A percentile compares a stretch with the other conserved stretches of the same genome.
These are phyloP conservation scores for Hypsizygus marmoreus DNA, from an alignment of 768 basidiomycete species.

Conservation along the genomic window DNA sequence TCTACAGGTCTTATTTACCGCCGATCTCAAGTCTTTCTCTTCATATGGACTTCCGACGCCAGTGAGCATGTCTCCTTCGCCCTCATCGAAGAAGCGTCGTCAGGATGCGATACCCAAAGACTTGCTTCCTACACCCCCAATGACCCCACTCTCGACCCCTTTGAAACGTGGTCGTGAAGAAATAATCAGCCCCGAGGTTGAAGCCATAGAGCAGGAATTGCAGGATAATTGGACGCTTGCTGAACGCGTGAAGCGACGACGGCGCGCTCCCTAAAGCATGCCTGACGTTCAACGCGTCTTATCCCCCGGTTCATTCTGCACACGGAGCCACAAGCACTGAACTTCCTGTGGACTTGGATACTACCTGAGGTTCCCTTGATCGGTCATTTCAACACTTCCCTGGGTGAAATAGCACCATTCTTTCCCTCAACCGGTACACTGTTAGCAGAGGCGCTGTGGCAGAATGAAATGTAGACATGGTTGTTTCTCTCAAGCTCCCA, in stretches of 20 bases:
- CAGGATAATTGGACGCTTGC: conserved; percentile 28
- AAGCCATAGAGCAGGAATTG: background rate
- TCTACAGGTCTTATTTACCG: conserved; percentile 68
- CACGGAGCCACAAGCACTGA: too few species aligned
- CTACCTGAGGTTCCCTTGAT: too few species aligned
- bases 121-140: conserved; percentile 23
- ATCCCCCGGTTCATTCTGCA: background rate
- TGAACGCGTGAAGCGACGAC: conserved; percentile 46
- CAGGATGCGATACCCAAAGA: conserved; percentile 5
- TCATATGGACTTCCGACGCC: conserved; percentile 49
- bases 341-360: too few species aligned
- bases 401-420: too few species aligned
- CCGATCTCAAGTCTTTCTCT: conserved; percentile 71
- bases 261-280: conserved; percentile 17
- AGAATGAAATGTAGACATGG: too few species aligned
- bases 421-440: too few species aligned
- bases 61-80: conserved; percentile 11
- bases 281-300: background rate
- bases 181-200: background rate
- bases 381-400: background rate
- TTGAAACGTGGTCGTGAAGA: conserved; percentile 30
- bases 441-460: too few species aligned
- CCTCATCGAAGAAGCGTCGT: conserved; percentile 7
- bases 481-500: too few species aligned
- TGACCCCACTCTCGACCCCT: conserved; percentile 32